A percentile compares a stretch with the other conserved stretches of the same genome.
Evolutionary conservation across 768 basidiomycete genomes (phyloP).

Genomic region (Mycena metata): DNA sequence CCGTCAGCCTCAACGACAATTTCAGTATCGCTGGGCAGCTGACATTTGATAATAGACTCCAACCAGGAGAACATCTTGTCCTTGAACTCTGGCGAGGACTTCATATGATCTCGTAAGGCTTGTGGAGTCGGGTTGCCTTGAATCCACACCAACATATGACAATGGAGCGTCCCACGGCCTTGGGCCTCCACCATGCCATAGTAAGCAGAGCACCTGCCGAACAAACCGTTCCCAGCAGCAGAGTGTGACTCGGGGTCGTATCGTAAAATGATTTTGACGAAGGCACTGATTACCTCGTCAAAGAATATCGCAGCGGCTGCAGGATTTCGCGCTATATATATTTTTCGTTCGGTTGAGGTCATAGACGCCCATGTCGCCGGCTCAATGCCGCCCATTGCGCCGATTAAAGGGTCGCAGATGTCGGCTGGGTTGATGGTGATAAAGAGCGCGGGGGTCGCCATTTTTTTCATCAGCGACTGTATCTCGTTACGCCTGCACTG

Average conservation of each 20-base stretch:
- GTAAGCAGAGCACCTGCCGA: conserved; percentile 1
- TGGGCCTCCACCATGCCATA: conserved; percentile 20
- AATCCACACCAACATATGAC: conserved; percentile 9
- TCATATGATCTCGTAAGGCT: not conserved
- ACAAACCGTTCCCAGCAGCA: not conserved
- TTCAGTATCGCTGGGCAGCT: not conserved
- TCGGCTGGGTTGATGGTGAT: conserved; percentile 50
- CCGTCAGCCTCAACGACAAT: not conserved
- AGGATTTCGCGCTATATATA: not conserved
- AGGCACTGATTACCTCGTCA: conserved; percentile 8
- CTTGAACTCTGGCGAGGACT: not conserved
- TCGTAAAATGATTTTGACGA: not conserved
- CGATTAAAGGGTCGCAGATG: conserved; percentile 42
- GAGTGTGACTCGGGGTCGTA: not conserved
- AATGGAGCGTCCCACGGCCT: conserved; percentile 8
- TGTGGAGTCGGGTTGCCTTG: conserved; percentile 4
- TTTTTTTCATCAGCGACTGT: conserved; percentile 35
- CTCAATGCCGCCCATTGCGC: conserved; percentile 40
- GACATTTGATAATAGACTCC: not conserved
- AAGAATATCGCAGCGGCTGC: not conserved
- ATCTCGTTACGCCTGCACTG: conserved; percentile 44
- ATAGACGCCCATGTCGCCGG: conserved; percentile 18
- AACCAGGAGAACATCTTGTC: not conserved
- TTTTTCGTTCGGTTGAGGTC: not conserved
- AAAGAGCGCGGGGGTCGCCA: conserved; percentile 45